Evolutionary conservation across 2,329 filamentous ascomycete genomes (phyloP), one percentile per base, ranked within the genome.

Genomic region (Talaromyces sp.): DNA sequence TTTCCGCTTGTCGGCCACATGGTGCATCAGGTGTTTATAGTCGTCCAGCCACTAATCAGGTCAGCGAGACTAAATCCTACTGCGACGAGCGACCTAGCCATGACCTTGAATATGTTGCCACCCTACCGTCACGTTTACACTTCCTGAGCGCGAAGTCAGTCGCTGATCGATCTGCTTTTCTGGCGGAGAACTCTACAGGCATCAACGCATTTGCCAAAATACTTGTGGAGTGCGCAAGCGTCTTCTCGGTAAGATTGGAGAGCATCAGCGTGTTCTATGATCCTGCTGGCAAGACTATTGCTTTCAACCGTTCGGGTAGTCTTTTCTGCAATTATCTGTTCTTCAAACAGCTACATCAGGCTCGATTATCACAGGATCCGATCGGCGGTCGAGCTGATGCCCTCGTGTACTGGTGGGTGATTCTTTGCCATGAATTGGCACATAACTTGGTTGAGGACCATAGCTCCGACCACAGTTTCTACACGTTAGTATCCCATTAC

Each of bases 281-380:
- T 71, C 86, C 89, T 47, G 78, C 81, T 3, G 91, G 92, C 4
- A 87, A 86, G 64, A 93, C 92, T 0, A 97, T 99, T 68, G 95
- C 94, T 0, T 99, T 99, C 83, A 99, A 99, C 75, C 86, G 86
- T 9, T 87, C 85, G 45, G 93, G 94, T 43, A 92, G 90, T 71
- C 86, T 99, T 35, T 99, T 98, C 81, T 97, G 93, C 83, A 99
- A 99, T 74, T 85, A 96, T 68, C 85, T 91, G 19, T 97, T 92
- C 81, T 98, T 93, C 76, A 79, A 90, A 67, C 88, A 94, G 72
- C 79, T 97, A 37, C 94, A 98, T 73, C 82, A 86, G 52, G 72
- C 79, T 15, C 77, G 82, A 68, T 76, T 87, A 57, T 73, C 76
- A 22, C 69, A 73, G 25, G 74, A 70, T 67, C 69, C 69, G 58